Evolutionary conservation across 73 alveolate genomes (phyloP).

Genomic region (Paramecium bursaria): DNA sequence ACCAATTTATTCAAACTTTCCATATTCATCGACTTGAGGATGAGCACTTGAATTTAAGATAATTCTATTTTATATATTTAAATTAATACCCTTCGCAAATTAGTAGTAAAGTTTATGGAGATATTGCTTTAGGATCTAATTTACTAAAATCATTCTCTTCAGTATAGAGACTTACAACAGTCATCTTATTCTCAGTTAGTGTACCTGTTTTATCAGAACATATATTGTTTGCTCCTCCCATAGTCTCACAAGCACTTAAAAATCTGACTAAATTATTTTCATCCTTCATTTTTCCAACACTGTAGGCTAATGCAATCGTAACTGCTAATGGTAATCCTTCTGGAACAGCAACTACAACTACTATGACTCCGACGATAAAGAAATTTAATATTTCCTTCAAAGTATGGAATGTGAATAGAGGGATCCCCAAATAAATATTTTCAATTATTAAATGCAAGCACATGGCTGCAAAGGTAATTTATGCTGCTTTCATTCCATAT

Average conservation of each 20-base stretch:
- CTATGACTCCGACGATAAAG: slow-evolving; percentile 91
- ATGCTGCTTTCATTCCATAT: slow-evolving; percentile 85
- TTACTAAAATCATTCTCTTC: slow-evolving; percentile 79
- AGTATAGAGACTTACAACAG: slow-evolving; percentile 81
- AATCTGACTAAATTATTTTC: slow-evolving; percentile 94
- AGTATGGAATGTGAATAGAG: slow-evolving; percentile 76
- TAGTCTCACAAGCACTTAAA: slow-evolving; percentile 93
- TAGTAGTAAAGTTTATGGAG: neutral
- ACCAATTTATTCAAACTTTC: slow-evolving; percentile 73
- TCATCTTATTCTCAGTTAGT: slow-evolving; percentile 94
- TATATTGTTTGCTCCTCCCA: slow-evolving; percentile 96
- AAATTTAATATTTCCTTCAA: slow-evolving; percentile 81
- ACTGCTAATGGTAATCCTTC: slow-evolving; percentile 98
- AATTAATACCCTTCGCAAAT: slow-evolving; percentile 63
- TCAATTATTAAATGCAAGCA: slow-evolving; percentile 74
- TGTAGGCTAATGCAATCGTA: slow-evolving; percentile 91
- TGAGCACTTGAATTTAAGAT: slow-evolving; percentile 64
- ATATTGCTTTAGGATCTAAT: slow-evolving; percentile 50
- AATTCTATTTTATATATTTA: neutral
- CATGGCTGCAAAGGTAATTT: slow-evolving; percentile 85
- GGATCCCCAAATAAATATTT: slow-evolving; percentile 68
- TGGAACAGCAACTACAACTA: slow-evolving; percentile 96
- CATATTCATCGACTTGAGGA: slow-evolving; percentile 71
- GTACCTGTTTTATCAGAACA: slow-evolving; percentile 98
- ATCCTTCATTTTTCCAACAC: slow-evolving; percentile 93